phyloP scores from a whole-genome alignment of 2,329 filamentous ascomycete genomes.

The Colletotrichum siamense region DNA sequence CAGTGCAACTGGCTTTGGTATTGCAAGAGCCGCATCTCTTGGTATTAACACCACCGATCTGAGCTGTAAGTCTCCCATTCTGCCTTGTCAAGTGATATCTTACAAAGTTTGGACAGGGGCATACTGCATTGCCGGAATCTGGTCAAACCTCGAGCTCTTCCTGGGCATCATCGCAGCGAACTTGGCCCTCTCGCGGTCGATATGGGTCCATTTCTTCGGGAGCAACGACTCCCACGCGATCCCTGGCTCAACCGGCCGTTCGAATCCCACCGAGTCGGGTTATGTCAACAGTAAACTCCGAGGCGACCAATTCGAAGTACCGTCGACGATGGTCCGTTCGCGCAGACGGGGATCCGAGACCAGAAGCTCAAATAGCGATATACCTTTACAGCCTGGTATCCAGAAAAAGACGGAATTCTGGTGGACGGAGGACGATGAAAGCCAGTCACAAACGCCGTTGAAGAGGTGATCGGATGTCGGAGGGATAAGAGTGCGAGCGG shows the following conservation, averaged over 20 bases:
- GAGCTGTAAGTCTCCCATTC: constrained; percentile 23
- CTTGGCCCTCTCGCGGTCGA: constrained; percentile 26
- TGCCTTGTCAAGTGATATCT: not conserved
- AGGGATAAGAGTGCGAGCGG: not conserved
- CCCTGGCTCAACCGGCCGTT: not conserved
- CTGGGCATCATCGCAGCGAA: constrained; percentile 42
- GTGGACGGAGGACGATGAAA: constrained; percentile 16
- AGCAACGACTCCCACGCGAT: not conserved
- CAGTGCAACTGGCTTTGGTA: constrained; percentile 29
- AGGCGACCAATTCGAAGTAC: not conserved
- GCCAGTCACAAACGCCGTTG: not conserved
- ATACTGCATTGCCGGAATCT: constrained; percentile 38
- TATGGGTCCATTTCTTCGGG: constrained; percentile 25
- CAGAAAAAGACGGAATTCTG: constrained; percentile 26
- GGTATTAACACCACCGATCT: constrained; percentile 25
- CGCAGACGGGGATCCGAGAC: not conserved
- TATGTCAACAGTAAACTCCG: constrained; percentile 17
- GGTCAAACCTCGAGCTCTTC: constrained; percentile 41
- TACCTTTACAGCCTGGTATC: constrained; percentile 22
- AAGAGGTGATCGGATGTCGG: not conserved
- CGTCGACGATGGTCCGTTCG: not conserved
- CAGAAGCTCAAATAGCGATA: constrained; percentile 23
- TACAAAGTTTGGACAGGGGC: constrained; percentile 25
- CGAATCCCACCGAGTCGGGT: not conserved
- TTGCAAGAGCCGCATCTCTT: constrained; percentile 27